Percentiles rank a stretch among this genome's conserved stretches.
Evolutionary conservation across 306 rosid species (phyloP).

Genomic region (Lathyrus tuberosus): DNA sequence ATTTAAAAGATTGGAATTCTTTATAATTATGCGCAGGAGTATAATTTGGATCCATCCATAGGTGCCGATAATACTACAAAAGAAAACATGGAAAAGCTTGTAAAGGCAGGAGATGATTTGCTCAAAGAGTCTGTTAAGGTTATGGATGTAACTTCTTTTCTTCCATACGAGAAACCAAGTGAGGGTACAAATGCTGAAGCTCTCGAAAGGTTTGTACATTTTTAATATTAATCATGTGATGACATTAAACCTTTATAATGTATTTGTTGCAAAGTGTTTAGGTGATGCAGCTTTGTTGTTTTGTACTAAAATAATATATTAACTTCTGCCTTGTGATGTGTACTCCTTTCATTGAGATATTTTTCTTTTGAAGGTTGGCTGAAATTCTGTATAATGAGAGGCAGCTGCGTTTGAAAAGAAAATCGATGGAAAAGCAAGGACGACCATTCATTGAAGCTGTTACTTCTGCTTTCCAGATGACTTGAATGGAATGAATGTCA

Average conservation of each 20-base stretch:
- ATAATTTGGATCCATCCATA: conserved; percentile 42
- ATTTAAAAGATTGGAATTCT: too few relatives aligned
- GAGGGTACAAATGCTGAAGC: conserved; percentile 55
- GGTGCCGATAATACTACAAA: conserved; percentile 41
- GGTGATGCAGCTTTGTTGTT: too few relatives aligned
- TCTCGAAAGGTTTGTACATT: conserved; percentile 49
- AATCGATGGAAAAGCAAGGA: conserved; percentile 2
- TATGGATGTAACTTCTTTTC: conserved; percentile 45
- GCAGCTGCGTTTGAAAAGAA: conserved; percentile 18
- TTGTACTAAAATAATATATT: too few relatives aligned
- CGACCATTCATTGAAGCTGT: neutral
- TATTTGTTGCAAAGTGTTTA: too few relatives aligned
- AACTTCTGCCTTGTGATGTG: too few relatives aligned
- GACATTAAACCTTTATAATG: too few relatives aligned
- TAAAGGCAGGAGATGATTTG: conserved; percentile 40
- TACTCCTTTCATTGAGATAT: too few relatives aligned
- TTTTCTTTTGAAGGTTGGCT: conserved; percentile 27
- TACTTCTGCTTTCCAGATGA: neutral
- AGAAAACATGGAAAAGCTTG: conserved; percentile 56
- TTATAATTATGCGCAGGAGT: conserved; percentile 48
- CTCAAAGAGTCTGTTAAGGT: conserved; percentile 46
- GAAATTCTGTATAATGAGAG: conserved; percentile 7
- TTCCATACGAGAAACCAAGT: conserved; percentile 21
- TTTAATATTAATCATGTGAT: too few relatives aligned
- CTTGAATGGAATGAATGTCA: too few relatives aligned